These are phyloP conservation scores for Pythium phragmiticola DNA, from an alignment of 352 stramenopile genomes.

Conservation along the genomic window DNA sequence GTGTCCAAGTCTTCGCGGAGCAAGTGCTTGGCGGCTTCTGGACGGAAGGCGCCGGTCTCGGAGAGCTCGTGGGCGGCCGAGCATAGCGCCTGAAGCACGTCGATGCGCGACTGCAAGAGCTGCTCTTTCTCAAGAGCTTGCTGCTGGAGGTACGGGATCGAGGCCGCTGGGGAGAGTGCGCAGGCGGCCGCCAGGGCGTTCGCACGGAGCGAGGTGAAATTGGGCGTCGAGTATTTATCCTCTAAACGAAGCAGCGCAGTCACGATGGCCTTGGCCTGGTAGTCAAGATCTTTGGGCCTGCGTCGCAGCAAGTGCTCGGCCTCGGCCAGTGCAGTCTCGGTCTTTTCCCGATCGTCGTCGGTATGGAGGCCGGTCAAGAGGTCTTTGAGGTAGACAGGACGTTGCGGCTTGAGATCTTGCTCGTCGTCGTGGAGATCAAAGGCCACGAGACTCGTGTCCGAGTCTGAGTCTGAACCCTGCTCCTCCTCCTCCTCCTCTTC, in stretches of 20 bases:
- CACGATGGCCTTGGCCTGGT: conserved; percentile 52
- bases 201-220: conserved; percentile 48
- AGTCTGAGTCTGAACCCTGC: conserved; percentile 35
- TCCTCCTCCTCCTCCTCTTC: conserved; percentile 33
- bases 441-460: conserved; percentile 64
- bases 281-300: conserved; percentile 58
- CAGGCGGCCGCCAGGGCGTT: conserved; percentile 52
- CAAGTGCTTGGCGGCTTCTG: conserved; percentile 35
- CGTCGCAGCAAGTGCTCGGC: conserved; percentile 55
- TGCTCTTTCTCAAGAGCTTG: conserved; percentile 76
- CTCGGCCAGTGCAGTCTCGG: conserved; percentile 48
- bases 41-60: conserved; percentile 41
- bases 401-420: conserved; percentile 53
- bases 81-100: conserved; percentile 59
- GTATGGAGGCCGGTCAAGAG: conserved; percentile 48
- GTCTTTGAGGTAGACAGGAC: conserved; percentile 75
- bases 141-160: conserved; percentile 53
- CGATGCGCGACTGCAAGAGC: conserved; percentile 67
- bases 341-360: conserved; percentile 62
- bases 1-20: conserved; percentile 45
- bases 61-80: conserved; percentile 63
- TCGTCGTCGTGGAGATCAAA: conserved; percentile 73
- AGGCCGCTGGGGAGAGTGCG: conserved; percentile 40
- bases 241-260: conserved; percentile 63
- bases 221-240: conserved; percentile 64